Percentiles rank a stretch among this genome's conserved stretches.
These are phyloP conservation scores for Geotrichum macrosporum DNA, from an alignment of 1,139 yeast species.

Conservation along the genomic window DNA sequence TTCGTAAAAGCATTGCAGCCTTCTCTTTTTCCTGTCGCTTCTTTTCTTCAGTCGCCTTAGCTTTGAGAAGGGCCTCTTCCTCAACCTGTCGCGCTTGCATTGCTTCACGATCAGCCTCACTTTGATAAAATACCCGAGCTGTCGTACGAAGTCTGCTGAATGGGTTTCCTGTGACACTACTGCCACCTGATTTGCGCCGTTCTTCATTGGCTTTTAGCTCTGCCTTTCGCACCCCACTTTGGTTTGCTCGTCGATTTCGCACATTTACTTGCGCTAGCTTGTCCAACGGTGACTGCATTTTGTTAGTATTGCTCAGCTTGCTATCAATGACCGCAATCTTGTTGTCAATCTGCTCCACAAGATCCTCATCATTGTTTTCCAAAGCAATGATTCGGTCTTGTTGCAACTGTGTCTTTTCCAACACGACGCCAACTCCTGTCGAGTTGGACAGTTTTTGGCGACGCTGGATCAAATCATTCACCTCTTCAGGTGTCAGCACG, in stretches of 20 bases:
- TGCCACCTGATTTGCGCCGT: slow-evolving; percentile 46
- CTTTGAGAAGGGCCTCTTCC: slow-evolving; percentile 44
- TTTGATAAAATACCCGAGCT: slow-evolving; percentile 72
- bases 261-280: slow-evolving; percentile 63
- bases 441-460: slow-evolving; percentile 58
- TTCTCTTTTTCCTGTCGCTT: slow-evolving; percentile 37
- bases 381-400: slow-evolving; percentile 74
- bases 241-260: slow-evolving; percentile 78
- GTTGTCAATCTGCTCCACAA: slow-evolving; percentile 51
- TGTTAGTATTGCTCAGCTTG: slow-evolving; percentile 25
- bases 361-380: slow-evolving; percentile 55
- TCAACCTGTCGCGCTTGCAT: slow-evolving; percentile 28
- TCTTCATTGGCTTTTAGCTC: slow-evolving; percentile 61
- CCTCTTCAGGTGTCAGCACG: slow-evolving; percentile 68
- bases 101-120: slow-evolving; percentile 26
- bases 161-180: slow-evolving; percentile 65
- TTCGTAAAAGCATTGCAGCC: slow-evolving; percentile 21
- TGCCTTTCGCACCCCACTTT: slow-evolving; percentile 71
- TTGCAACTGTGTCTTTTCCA: slow-evolving; percentile 65
- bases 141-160: slow-evolving; percentile 84
- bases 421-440: slow-evolving; percentile 72
- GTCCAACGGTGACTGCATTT: slow-evolving; percentile 31
- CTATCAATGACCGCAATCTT: slow-evolving; percentile 46
- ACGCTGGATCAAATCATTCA: slow-evolving; percentile 72
- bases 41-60: slow-evolving; percentile 42